A percentile compares a stretch with the other conserved stretches of the same genome.
These are phyloP conservation scores for Xylariaceae sp. DNA, from an alignment of 2,329 filamentous ascomycete species.

Conservation along the genomic window DNA sequence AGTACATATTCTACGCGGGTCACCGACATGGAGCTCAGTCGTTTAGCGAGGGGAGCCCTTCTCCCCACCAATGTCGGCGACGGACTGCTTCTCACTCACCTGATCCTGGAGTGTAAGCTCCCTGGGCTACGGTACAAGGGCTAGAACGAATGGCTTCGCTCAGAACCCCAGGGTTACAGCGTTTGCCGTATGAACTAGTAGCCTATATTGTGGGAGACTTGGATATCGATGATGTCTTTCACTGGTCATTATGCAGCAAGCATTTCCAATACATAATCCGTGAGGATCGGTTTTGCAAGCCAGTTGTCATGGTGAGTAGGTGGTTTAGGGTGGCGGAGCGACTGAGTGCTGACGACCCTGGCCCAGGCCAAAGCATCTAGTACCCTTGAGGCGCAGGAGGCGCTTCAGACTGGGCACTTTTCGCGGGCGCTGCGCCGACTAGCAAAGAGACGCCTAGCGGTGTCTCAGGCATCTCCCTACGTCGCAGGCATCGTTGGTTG, in stretches of 20 bases:
- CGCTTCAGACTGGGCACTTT: conserved; percentile 45
- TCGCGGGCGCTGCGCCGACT: conserved; percentile 62
- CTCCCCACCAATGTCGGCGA: conserved; percentile 4
- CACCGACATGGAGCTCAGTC: not conserved
- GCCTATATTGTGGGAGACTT: conserved; percentile 62
- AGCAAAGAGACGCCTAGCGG: conserved; percentile 64
- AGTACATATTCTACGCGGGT: too few species aligned
- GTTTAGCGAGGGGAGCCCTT: not conserved
- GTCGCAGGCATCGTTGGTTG: conserved; percentile 64
- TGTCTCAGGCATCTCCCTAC: conserved; percentile 67
- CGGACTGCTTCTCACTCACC: conserved; percentile 7
- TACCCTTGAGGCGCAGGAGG: conserved; percentile 43
- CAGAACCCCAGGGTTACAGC: conserved; percentile 30
- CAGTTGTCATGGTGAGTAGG: conserved; percentile 60
- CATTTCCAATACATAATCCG: conserved; percentile 57
- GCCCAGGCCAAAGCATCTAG: conserved; percentile 42
- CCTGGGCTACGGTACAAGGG: conserved; percentile 15
- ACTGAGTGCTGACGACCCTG: conserved; percentile 36
- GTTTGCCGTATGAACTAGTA: conserved; percentile 69
- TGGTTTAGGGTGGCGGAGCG: not conserved
- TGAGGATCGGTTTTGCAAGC: conserved; percentile 62
- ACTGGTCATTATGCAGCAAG: conserved; percentile 59
- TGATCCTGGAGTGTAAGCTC: conserved; percentile 16
- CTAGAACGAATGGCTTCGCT: conserved; percentile 21
- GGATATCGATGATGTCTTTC: conserved; percentile 62